Conservation (phyloP, 352 stramenopile species). For the Achlya hypogyna region DNA sequence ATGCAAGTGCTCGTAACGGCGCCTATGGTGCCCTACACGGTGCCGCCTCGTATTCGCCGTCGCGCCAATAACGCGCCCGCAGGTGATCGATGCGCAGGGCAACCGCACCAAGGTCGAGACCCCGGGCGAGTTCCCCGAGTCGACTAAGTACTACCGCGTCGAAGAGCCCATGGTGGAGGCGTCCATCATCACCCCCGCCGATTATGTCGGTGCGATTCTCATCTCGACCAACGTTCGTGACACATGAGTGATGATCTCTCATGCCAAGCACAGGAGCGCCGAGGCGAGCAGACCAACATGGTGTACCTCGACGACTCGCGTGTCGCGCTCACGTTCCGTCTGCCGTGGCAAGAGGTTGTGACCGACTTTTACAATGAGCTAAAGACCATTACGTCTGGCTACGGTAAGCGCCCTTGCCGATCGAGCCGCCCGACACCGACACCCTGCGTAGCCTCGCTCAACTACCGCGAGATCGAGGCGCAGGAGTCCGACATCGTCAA, state of each 20-base stretch:
- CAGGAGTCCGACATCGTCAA: constrained; percentile 91
- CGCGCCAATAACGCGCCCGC: neutral
- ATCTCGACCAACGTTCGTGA: constrained; percentile 83
- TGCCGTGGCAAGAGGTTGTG: constrained; percentile 99
- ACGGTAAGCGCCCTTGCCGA: constrained; percentile 48
- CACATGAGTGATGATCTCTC: neutral
- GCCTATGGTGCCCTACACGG: constrained; percentile 97
- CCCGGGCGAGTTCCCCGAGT: constrained; percentile 59
- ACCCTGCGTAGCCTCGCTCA: constrained; percentile 65
- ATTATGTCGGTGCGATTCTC: constrained; percentile 94
- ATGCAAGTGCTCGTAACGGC: constrained; percentile 97
- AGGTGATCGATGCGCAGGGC: constrained; percentile 51
- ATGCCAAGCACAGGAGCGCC: constrained; percentile 36
- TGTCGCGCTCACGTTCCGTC: constrained; percentile 89
- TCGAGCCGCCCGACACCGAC: neutral
- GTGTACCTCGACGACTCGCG: constrained; percentile 92
- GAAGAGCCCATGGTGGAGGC: constrained; percentile 95
- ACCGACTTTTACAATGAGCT: constrained; percentile 99
- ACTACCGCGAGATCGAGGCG: constrained; percentile 89
- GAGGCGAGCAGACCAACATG: constrained; percentile 87
- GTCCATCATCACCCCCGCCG: constrained; percentile 92
- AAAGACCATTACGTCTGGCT: constrained; percentile 94
- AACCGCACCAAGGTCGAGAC: constrained; percentile 46
- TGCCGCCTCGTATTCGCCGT: neutral
- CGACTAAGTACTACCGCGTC: constrained; percentile 83